These are phyloP conservation scores for Xylaria sp. DNA, from an alignment of 2,329 filamentous ascomycete species.

Conservation along the genomic window DNA sequence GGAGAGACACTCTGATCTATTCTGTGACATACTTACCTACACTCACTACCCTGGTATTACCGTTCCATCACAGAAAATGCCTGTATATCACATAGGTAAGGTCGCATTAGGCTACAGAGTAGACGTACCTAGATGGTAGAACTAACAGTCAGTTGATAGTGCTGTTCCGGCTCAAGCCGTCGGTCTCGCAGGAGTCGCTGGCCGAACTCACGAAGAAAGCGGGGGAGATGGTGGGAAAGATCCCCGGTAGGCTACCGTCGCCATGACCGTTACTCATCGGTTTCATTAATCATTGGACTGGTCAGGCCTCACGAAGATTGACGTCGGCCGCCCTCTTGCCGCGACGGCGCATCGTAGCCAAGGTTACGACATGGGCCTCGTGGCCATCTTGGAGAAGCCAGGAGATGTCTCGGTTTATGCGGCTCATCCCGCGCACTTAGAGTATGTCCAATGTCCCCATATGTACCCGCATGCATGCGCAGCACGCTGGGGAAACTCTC, in stretches of 20 bases:
- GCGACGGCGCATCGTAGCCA: conserved; percentile 45
- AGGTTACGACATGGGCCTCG: conserved; percentile 48
- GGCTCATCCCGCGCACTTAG: conserved; percentile 47
- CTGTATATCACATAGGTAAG: conserved; percentile 24
- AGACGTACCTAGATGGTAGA: neutral
- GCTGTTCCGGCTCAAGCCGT: conserved; percentile 46
- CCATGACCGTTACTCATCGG: neutral
- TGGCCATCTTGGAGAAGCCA: conserved; percentile 48
- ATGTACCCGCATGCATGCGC: no score
- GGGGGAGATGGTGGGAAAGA: conserved; percentile 44
- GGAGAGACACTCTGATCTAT: no score
- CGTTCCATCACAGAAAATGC: no score
- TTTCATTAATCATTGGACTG: conserved; percentile 15
- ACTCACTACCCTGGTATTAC: neutral
- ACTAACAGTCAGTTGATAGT: conserved; percentile 33
- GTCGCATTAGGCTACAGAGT: neutral
- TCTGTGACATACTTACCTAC: neutral
- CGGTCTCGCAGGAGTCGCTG: conserved; percentile 39
- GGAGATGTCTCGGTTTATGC: conserved; percentile 47
- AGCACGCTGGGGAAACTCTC: neutral
- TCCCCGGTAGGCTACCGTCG: conserved; percentile 37
- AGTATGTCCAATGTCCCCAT: conserved; percentile 37
- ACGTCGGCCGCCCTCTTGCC: conserved; percentile 41
- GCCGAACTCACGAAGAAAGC: conserved; percentile 35
- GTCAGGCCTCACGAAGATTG: conserved; percentile 36